These are phyloP conservation scores for Stellera chamaejasme DNA, from an alignment of 345 rosid species.

Conservation along the genomic window DNA sequence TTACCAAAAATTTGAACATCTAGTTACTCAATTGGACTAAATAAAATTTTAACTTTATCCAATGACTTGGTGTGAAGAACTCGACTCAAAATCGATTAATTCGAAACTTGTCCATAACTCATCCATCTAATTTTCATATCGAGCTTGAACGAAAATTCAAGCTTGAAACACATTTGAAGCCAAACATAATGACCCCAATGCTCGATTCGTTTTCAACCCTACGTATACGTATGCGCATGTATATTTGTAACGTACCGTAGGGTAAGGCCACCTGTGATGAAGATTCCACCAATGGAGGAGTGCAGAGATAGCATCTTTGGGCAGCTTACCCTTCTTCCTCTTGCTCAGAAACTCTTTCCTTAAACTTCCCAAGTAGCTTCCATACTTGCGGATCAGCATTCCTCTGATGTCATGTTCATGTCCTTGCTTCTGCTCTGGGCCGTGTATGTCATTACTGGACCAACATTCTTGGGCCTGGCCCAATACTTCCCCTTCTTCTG, in stretches of 20 bases:
- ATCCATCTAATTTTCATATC: too few species aligned
- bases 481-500: constrained; percentile 30
- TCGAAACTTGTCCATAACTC: too few species aligned
- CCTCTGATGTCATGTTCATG: constrained; percentile 27
- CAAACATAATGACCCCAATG: too few species aligned
- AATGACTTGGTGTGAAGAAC: too few species aligned
- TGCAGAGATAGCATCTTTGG: constrained; percentile 39
- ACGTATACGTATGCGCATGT: too few species aligned
- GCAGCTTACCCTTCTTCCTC: constrained; percentile 54
- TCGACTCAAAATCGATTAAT: too few species aligned
- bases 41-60: too few species aligned
- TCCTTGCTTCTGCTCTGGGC: not conserved
- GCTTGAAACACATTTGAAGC: too few species aligned
- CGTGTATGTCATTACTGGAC: not conserved
- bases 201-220: too few species aligned
- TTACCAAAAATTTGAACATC: too few species aligned
- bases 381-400: constrained; percentile 47
- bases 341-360: constrained; percentile 58
- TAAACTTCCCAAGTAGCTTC: constrained; percentile 45
- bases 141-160: too few species aligned
- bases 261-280: constrained; percentile 65
- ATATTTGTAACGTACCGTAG: constrained; percentile 32
- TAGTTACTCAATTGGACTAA: too few species aligned
- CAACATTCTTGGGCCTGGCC: constrained; percentile 18
- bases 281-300: constrained; percentile 61